A percentile compares a stretch with the other conserved stretches of the same genome.
Evolutionary conservation across 768 basidiomycete genomes (phyloP).

Genomic region (Pulveroboletus ravenelii): DNA sequence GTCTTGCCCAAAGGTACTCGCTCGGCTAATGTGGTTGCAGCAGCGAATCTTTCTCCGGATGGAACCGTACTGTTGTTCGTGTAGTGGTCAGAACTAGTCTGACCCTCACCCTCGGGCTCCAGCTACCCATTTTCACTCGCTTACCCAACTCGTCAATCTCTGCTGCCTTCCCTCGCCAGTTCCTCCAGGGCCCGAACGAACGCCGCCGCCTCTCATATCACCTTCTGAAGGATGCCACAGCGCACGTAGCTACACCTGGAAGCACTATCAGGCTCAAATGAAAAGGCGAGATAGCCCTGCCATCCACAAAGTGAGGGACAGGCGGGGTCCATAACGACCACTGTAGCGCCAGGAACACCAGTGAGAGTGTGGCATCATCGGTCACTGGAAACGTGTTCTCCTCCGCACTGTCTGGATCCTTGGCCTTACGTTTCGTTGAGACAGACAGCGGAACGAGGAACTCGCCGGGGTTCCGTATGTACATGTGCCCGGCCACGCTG

Average conservation of each 20-base stretch:
- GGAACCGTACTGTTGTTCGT: too few species aligned
- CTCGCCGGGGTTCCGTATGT: too few species aligned
- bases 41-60: too few species aligned
- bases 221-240: neutral
- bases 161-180: conserved; percentile 32
- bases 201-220: conserved; percentile 38
- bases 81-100: too few species aligned
- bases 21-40: too few species aligned
- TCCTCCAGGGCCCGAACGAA: conserved; percentile 40
- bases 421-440: too few species aligned
- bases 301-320: neutral
- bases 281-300: conserved; percentile 1
- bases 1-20: too few species aligned
- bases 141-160: conserved; percentile 41
- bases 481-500: too few species aligned
- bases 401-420: too few species aligned
- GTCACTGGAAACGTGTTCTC: too few species aligned
- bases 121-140: neutral
- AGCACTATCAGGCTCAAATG: conserved; percentile 10
- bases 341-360: neutral
- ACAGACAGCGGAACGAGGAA: too few species aligned
- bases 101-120: neutral
- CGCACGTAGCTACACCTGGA: neutral
- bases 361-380: too few species aligned
- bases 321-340: neutral